These are phyloP conservation scores for Aquilaria agallochum DNA, from an alignment of 441 rosid genomes.

Conservation along the genomic window DNA sequence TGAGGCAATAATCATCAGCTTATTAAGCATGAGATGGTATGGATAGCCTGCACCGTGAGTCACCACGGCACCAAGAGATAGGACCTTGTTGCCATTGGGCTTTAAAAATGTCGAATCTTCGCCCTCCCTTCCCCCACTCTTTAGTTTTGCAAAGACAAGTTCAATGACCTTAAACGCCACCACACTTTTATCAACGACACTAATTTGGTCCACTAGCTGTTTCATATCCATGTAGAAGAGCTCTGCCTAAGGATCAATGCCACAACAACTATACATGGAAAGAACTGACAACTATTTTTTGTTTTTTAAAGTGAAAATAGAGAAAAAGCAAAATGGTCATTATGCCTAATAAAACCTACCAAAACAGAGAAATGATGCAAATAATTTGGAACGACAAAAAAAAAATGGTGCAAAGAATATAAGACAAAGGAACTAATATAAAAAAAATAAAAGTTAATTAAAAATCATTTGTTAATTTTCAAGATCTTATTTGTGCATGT, in stretches of 20 bases:
- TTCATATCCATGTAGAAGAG: conserved; percentile 47
- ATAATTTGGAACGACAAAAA: too few species aligned
- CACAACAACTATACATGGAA: conserved; percentile 45
- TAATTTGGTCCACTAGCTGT: conserved; percentile 30
- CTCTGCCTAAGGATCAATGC: conserved; percentile 41
- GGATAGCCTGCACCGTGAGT: conserved; percentile 43
- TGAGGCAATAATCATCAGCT: too few species aligned
- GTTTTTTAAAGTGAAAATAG: too few species aligned
- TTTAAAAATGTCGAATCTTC: conserved; percentile 22
- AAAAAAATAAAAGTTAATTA: too few species aligned
- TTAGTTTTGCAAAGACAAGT: conserved; percentile 31
- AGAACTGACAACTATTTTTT: background rate
- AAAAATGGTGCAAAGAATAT: too few species aligned
- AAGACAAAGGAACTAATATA: too few species aligned
- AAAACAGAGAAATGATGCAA: too few species aligned
- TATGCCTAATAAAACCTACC: too few species aligned
- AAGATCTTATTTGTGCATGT: too few species aligned
- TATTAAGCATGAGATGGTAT: conserved; percentile 25
- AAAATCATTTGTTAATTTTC: too few species aligned
- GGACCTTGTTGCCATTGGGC: conserved; percentile 37
- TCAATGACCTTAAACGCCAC: conserved; percentile 32
- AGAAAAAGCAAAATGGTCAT: too few species aligned
- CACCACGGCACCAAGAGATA: conserved; percentile 39
- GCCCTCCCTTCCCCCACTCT: conserved; percentile 22
- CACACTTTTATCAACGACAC: conserved; percentile 15